Percentiles rank a stretch among this genome's conserved stretches.
These are phyloP conservation scores for Gossypium turneri DNA, from an alignment of 345 rosid species.

Conservation along the genomic window DNA sequence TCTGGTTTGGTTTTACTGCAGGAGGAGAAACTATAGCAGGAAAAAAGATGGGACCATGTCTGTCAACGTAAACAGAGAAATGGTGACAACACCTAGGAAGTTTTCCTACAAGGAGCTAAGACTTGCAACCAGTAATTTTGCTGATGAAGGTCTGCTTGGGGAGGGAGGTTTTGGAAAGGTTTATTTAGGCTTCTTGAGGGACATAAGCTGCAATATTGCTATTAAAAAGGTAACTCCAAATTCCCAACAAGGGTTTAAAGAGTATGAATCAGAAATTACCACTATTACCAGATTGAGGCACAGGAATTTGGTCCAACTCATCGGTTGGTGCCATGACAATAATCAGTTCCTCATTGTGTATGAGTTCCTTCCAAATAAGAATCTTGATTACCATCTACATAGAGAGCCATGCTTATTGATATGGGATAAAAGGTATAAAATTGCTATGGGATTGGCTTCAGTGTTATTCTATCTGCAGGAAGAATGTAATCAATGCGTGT, in stretches of 20 bases:
- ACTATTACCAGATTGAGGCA: constrained; percentile 51
- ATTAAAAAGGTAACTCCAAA: background rate
- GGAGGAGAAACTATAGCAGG: constrained; percentile 9
- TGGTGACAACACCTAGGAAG: constrained; percentile 47
- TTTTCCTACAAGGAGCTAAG: constrained; percentile 41
- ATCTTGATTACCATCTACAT: constrained; percentile 51
- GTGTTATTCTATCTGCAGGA: constrained; percentile 52
- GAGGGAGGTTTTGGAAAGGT: constrained; percentile 6
- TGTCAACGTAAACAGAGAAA: constrained; percentile 41
- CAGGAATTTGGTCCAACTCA: constrained; percentile 54
- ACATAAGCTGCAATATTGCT: background rate
- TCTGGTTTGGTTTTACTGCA: constrained; percentile 10
- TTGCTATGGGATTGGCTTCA: constrained; percentile 43
- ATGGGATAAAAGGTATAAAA: constrained; percentile 46
- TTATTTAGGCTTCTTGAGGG: background rate
- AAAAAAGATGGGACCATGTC: constrained; percentile 14
- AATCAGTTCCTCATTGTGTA: constrained; percentile 52
- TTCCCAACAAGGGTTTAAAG: constrained; percentile 16
- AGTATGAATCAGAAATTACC: constrained; percentile 46
- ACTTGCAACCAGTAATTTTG: constrained; percentile 31
- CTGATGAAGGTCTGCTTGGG: background rate
- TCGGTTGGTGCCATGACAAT: constrained; percentile 67
- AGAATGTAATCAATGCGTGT: constrained; percentile 61
- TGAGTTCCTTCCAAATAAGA: constrained; percentile 67
- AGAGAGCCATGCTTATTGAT: constrained; percentile 27